Evolutionary conservation across 2,329 filamentous ascomycete genomes (phyloP).

Genomic region (Monosporascus sp.): DNA sequence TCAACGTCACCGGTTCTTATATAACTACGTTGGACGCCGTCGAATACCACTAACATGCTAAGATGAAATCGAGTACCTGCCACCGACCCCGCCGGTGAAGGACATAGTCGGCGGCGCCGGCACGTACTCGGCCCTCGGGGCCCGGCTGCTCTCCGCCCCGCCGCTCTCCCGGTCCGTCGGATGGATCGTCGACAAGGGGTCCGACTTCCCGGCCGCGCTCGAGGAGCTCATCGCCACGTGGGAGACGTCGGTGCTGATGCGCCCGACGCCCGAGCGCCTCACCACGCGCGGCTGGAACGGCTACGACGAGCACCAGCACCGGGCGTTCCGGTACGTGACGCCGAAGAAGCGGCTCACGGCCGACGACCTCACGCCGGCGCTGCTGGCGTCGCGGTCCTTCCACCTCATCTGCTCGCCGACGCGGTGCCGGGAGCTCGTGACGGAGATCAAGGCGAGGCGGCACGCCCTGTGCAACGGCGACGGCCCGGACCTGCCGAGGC

Average conservation of each 20-base stretch:
- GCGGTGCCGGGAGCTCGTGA: constrained; percentile 71
- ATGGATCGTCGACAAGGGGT: constrained; percentile 88
- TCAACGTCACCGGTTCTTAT: no score
- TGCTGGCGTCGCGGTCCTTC: constrained; percentile 71
- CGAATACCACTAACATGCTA: constrained; percentile 17
- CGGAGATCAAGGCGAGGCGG: constrained; percentile 59
- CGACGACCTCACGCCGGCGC: constrained; percentile 57
- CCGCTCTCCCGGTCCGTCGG: constrained; percentile 64
- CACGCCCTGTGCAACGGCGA: constrained; percentile 30
- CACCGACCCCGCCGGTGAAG: constrained; percentile 61
- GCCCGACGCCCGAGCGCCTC: constrained; percentile 59
- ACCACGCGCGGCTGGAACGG: constrained; percentile 94
- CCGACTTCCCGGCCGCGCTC: constrained; percentile 72
- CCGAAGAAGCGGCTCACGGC: constrained; percentile 78
- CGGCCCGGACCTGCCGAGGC: constrained; percentile 37
- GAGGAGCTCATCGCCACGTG: constrained; percentile 63
- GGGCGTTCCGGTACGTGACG: constrained; percentile 81
- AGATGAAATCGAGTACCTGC: constrained; percentile 89
- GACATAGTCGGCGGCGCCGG: constrained; percentile 87
- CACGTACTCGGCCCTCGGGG: constrained; percentile 80
- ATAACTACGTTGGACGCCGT: no score
- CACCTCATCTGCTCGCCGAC: constrained; percentile 81
- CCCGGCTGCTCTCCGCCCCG: constrained; percentile 75
- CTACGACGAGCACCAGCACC: constrained; percentile 66
- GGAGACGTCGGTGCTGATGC: constrained; percentile 68